These are phyloP conservation scores for Pleurotus tuber-regium DNA, from an alignment of 768 basidiomycete genomes.

Conservation along the genomic window DNA sequence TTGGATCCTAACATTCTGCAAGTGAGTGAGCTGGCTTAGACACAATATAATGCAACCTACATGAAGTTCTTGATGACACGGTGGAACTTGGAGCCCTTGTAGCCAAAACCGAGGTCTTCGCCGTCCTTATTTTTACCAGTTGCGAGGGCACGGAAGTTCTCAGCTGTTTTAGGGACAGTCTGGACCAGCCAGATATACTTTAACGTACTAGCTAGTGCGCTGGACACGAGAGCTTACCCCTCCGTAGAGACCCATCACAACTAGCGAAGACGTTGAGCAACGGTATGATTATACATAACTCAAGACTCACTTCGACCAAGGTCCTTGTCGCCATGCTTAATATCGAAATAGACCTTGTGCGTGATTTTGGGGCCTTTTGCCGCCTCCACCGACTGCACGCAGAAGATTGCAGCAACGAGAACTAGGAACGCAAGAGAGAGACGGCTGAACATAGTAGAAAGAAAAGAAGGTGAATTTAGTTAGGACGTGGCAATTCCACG, in stretches of 20 bases:
- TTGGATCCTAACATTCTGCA: constrained; percentile 82
- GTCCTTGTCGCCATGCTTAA: constrained; percentile 86
- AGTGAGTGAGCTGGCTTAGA: too few relatives aligned
- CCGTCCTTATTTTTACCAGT: constrained; percentile 83
- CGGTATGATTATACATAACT: constrained; percentile 11
- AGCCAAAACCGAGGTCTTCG: constrained; percentile 78
- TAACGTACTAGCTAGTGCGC: background rate
- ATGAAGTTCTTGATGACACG: constrained; percentile 94
- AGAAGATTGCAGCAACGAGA: constrained; percentile 67
- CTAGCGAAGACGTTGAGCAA: constrained; percentile 33
- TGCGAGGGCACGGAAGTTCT: constrained; percentile 95
- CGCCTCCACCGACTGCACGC: constrained; percentile 71
- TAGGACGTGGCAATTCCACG: constrained; percentile 6
- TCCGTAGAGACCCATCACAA: constrained; percentile 88
- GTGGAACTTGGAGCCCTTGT: constrained; percentile 96
- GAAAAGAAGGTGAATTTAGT: constrained; percentile 15
- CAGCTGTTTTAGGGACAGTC: constrained; percentile 95
- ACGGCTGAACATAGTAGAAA: constrained; percentile 56
- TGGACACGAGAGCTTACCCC: constrained; percentile 53
- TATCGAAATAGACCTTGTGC: constrained; percentile 92
- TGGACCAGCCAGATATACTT: constrained; percentile 22
- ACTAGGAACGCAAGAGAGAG: constrained; percentile 60
- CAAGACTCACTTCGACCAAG: constrained; percentile 69
- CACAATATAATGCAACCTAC: constrained; percentile 36
- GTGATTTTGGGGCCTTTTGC: constrained; percentile 89